A percentile compares a stretch with the other conserved stretches of the same genome.
Conservation (phyloP, 768 basidiomycete genomes). For the Terana coerulea region DNA sequence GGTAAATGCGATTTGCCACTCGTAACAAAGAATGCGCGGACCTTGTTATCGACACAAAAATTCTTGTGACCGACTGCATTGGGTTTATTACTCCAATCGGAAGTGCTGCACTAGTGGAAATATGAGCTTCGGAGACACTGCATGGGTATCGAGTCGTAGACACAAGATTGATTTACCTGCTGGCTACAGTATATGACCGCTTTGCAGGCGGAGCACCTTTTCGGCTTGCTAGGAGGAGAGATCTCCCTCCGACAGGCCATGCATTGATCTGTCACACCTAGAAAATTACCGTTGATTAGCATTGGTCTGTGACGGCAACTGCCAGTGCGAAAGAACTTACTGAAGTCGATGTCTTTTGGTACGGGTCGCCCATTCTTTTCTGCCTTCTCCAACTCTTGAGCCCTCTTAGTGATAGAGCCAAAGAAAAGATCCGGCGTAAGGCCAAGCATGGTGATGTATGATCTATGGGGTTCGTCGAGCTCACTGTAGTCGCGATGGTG, state of each 20-base stretch:
- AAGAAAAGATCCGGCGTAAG: neutral
- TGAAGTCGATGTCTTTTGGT: neutral
- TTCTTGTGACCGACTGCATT: neutral
- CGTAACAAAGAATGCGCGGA: neutral
- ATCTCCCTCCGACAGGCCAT: neutral
- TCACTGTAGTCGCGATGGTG: no score
- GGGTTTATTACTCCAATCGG: neutral
- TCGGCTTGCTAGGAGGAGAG: neutral
- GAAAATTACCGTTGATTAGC: neutral
- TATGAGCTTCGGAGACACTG: no score
- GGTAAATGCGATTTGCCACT: neutral
- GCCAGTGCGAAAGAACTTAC: neutral
- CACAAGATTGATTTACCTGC: no score
- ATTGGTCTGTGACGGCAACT: neutral
- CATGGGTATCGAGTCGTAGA: no score
- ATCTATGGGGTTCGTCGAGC: no score
- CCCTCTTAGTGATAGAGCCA: neutral
- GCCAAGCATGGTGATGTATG: no score
- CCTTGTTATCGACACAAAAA: neutral
- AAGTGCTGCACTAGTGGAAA: neutral
- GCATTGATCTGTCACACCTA: neutral
- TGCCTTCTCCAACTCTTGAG: neutral
- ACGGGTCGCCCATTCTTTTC: neutral
- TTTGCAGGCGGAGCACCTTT: constrained; percentile 7
- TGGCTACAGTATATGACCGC: constrained; percentile 4